phyloP scores from a whole-genome alignment of 108 stramenopile genomes.

The Pseudonitzschia multiseries region DNA sequence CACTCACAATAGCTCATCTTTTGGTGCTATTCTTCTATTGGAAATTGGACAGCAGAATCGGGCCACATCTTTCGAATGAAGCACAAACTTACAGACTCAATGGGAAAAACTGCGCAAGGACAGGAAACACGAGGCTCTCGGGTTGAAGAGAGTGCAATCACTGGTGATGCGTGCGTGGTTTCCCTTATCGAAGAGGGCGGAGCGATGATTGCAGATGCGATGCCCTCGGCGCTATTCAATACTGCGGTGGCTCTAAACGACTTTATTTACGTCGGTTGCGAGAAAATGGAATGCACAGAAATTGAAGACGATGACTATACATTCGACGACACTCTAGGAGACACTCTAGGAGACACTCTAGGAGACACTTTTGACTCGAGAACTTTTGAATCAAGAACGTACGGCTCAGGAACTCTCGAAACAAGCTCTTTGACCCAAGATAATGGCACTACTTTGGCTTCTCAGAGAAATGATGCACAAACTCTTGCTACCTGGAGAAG shows the following conservation, averaged over 20 bases:
- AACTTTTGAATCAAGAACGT: neutral
- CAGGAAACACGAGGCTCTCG: no score
- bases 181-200: neutral
- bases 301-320: neutral
- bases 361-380: neutral
- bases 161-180: no score
- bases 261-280: neutral
- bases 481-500: no score
- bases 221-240: neutral
- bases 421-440: neutral
- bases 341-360: neutral
- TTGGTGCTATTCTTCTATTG: no score
- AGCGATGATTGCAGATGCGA: neutral
- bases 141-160: no score
- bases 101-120: no score
- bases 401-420: neutral
- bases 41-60: no score
- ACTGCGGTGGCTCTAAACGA: slow-evolving; percentile 4
- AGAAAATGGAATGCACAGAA: neutral
- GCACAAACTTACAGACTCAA: no score
- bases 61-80: no score
- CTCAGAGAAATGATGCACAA: no score
- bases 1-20: no score
- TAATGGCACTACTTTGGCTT: neutral
- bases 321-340: no score